Evolutionary conservation across 305 asterid species (phyloP).

Genomic region (Solanum chacoense): DNA sequence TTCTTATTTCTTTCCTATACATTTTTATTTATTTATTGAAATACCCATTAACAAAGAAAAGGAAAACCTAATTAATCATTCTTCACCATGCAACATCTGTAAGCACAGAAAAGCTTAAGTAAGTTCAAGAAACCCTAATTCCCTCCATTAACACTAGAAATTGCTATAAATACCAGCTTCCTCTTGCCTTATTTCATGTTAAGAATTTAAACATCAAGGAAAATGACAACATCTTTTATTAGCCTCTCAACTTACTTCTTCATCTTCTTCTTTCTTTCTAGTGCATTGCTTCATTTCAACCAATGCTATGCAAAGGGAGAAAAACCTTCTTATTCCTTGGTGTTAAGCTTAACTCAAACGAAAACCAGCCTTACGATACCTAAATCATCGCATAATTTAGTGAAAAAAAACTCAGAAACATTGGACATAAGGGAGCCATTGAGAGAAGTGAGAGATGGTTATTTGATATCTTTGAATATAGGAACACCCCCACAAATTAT

Average conservation of each 20-base stretch:
- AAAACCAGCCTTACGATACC: constrained; percentile 23
- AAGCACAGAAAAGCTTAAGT: not conserved
- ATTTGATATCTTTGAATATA: constrained; percentile 43
- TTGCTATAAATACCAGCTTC: constrained; percentile 17
- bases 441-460: constrained; percentile 52
- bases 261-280: constrained; percentile 12
- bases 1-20: not conserved
- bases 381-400: constrained; percentile 8
- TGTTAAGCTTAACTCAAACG: constrained; percentile 37
- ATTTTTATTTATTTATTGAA: not conserved
- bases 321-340: constrained; percentile 18
- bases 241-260: constrained; percentile 3
- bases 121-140: not conserved
- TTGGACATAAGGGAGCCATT: constrained; percentile 38
- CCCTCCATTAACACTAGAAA: not conserved
- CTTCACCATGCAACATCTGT: constrained; percentile 9
- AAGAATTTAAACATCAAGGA: not conserved
- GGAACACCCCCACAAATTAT: constrained; percentile 50
- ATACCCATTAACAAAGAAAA: not conserved
- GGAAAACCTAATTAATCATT: not conserved
- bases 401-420: constrained; percentile 12
- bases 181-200: not conserved
- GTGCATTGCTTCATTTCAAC: constrained; percentile 11
- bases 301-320: constrained; percentile 25
- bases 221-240: constrained; percentile 1